These are phyloP conservation scores for Colletotrichum salicis DNA, from an alignment of 2,329 filamentous ascomycete genomes.

Conservation along the genomic window DNA sequence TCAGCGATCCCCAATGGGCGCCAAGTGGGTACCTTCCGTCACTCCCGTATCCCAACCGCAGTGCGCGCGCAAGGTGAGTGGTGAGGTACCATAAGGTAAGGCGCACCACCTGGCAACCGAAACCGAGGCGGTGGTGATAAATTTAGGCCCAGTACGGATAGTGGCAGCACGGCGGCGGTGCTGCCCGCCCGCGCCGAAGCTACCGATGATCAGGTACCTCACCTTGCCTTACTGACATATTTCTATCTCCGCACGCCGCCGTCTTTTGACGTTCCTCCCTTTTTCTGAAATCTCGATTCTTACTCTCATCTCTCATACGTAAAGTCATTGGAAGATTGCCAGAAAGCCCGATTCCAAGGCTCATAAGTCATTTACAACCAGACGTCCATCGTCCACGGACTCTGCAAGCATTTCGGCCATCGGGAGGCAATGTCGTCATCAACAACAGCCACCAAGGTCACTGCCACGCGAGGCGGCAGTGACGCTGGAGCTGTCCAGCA, in stretches of 20 bases:
- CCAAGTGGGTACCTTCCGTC: slow-evolving; percentile 31
- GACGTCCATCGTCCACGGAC: neutral
- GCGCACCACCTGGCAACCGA: neutral
- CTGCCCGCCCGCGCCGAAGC: slow-evolving; percentile 17
- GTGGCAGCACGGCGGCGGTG: neutral
- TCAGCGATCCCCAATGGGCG: slow-evolving; percentile 17
- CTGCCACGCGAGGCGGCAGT: slow-evolving; percentile 20
- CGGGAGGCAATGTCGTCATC: slow-evolving; percentile 35
- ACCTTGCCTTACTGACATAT: slow-evolving; percentile 19
- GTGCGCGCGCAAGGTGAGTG: neutral
- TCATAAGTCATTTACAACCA: no score
- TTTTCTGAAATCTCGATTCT: neutral
- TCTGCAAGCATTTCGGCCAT: neutral
- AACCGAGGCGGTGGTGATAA: slow-evolving; percentile 3
- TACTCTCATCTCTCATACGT: neutral
- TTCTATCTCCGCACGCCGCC: slow-evolving; percentile 18
- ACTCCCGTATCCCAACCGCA: slow-evolving; percentile 27
- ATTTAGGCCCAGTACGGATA: neutral
- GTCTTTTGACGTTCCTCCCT: neutral
- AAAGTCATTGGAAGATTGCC: neutral
- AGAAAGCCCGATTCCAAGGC: neutral
- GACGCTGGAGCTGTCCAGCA: slow-evolving; percentile 28
- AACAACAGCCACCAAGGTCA: slow-evolving; percentile 32
- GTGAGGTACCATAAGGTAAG: slow-evolving; percentile 1
- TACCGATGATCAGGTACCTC: slow-evolving; percentile 19